phyloP scores from a whole-genome alignment of 2,329 filamentous ascomycete species.

The Clonostachys rosea region DNA sequence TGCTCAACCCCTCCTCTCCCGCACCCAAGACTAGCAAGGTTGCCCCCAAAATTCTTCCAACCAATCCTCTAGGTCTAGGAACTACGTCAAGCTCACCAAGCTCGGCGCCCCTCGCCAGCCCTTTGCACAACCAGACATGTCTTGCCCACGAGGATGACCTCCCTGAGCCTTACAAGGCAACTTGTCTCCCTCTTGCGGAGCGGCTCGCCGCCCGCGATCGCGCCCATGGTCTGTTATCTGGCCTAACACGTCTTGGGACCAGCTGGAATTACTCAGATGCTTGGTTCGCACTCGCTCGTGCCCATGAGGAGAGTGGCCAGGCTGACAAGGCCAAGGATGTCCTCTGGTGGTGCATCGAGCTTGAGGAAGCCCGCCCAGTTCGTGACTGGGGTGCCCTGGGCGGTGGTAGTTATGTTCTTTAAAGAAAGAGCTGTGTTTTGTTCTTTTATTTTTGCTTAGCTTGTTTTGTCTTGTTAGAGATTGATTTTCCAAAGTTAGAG shows the following conservation, averaged over 20 bases:
- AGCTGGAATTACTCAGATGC: conserved; percentile 93
- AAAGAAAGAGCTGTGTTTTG: background rate
- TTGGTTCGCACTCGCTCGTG: conserved; percentile 83
- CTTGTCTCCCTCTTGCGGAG: conserved; percentile 67
- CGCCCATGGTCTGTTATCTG: conserved; percentile 77
- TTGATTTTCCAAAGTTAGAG: no score
- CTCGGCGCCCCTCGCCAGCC: conserved; percentile 9
- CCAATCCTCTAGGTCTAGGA: conserved; percentile 41
- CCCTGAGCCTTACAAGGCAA: conserved; percentile 48
- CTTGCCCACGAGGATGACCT: conserved; percentile 25
- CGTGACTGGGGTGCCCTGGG: conserved; percentile 73
- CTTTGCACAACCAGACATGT: conserved; percentile 2
- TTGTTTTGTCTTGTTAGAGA: no score
- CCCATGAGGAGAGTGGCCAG: conserved; percentile 84
- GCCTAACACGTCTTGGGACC: conserved; percentile 76
- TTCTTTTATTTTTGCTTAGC: no score
- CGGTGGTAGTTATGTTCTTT: conserved; percentile 58
- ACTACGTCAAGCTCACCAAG: conserved; percentile 7
- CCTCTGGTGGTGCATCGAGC: conserved; percentile 95
- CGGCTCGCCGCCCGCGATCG: conserved; percentile 86
- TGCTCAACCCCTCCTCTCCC: conserved; percentile 1
- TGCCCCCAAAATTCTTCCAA: conserved; percentile 26
- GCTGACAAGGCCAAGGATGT: conserved; percentile 85
- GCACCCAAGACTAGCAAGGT: conserved; percentile 1
- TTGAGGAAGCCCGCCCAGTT: conserved; percentile 80